Conservation (phyloP, 208 protist genomes). For the Wallacemonas rigidus region DNA sequence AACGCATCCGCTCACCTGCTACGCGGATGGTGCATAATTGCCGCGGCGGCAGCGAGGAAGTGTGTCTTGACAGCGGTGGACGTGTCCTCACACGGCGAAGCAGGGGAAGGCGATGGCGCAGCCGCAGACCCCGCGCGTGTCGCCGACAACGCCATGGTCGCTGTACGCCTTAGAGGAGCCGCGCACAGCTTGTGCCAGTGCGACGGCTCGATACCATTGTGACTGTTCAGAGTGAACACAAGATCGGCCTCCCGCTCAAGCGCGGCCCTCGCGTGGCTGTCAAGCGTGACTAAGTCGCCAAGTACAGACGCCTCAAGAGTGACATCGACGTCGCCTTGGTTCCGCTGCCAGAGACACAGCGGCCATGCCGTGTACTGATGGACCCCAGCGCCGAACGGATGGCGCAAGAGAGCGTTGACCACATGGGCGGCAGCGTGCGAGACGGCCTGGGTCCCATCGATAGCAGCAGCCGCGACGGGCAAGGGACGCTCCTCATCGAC, state of each 20-base stretch:
- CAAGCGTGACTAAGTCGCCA: background rate
- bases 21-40: background rate
- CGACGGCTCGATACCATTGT: background rate
- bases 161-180: background rate
- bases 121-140: no score
- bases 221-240: background rate
- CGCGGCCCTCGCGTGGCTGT: background rate
- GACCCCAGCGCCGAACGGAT: background rate
- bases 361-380: background rate
- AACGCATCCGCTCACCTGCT: background rate
- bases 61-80: slow-evolving; percentile 7
- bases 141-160: background rate
- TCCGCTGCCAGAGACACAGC: background rate
- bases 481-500: no score
- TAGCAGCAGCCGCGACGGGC: no score
- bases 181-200: slow-evolving; percentile 11
- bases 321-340: background rate
- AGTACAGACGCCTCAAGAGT: background rate
- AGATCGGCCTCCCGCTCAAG: slow-evolving; percentile 2
- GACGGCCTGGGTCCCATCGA: no score
- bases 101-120: no score
- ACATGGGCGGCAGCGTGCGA: no score
- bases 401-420: background rate
- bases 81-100: background rate
- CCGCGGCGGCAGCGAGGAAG: slow-evolving; percentile 5